Evolutionary conservation across 768 basidiomycete genomes (phyloP), one percentile per base, ranked within the genome.

Genomic region (Lactarius sp.): DNA sequence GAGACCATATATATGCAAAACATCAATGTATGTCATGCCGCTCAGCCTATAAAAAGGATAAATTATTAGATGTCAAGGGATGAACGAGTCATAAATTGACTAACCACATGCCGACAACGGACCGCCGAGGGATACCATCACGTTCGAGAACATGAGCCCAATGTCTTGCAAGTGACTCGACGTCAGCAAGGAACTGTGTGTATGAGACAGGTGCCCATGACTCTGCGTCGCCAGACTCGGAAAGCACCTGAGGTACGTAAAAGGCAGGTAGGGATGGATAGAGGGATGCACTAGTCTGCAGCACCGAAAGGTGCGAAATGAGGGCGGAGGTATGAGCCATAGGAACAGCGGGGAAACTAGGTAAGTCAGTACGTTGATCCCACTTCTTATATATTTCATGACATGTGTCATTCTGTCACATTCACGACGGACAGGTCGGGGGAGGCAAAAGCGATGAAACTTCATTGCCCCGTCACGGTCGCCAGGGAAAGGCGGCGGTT

Each of bases 61-160:
- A 57, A 42, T 64, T 46, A 51, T 56, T 66, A n/a, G 14, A 34
- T 52, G 56, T 18, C 46, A 36, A 27, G 27, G 33, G 51, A 39
- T 6, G 49, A 18, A 52, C 27, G 52, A 41, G 27, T 41, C 27
- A 44, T 36, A 33, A 74, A 14, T 41, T 42, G 62, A 59, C 84
- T 50, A 71, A 90, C 90, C 90, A 91, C 60, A 90, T 73, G 20
- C 88, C 88, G 46, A 92, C 77, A 36, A 91, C 82, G 9, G 89
- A 85, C 56, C 81, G 74, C 51, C 73, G 75, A 34, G 77, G 74
- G 55, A 90, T 77, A 44, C 77, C 79, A 22, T 77, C 74, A 44
- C 76, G 70, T 42, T 70, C 70, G 49, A 92, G 77, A n/a, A 74
- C 71, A 16, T 72, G 74, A 42, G 80, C 77, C 84, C 88, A 92